A percentile compares a stretch with the other conserved stretches of the same genome.
phyloP scores from a whole-genome alignment of 768 basidiomycete genomes.

The Pulveroboletus sp. region DNA sequence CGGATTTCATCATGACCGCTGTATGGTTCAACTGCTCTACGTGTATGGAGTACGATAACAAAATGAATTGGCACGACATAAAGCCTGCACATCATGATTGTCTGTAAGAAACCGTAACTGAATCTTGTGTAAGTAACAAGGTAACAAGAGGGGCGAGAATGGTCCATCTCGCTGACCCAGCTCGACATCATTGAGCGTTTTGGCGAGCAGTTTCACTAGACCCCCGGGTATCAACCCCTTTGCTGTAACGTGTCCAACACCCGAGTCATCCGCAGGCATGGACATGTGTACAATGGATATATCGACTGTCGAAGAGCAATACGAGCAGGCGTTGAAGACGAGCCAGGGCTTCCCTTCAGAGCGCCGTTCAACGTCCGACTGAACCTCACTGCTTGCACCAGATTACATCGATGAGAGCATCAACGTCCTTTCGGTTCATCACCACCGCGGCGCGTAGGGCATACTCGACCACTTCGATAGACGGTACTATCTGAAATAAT shows the following conservation, averaged over 20 bases:
- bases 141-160: not conserved
- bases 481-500: conserved; percentile 8
- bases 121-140: not conserved
- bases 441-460: not conserved
- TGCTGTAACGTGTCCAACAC: conserved; percentile 1
- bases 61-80: not conserved
- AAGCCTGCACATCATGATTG: not conserved
- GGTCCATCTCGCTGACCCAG: not conserved
- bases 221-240: conserved; percentile 25
- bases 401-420: not conserved
- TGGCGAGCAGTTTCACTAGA: conserved; percentile 17
- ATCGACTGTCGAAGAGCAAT: no score
- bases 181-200: conserved; percentile 14
- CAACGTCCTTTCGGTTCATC: not conserved
- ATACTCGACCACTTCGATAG: not conserved
- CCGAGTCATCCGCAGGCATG: not conserved
- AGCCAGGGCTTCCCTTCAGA: no score
- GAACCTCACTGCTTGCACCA: no score
- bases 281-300: conserved; percentile 44
- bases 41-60: not conserved
- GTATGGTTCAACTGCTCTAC: not conserved
- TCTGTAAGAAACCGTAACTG: not conserved
- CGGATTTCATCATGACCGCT: no score
- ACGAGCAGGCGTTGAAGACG: no score
- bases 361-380: no score